Evolutionary conservation across 2,329 filamentous ascomycete genomes (phyloP).

Genomic region (Alternaria novae-zelandiae): DNA sequence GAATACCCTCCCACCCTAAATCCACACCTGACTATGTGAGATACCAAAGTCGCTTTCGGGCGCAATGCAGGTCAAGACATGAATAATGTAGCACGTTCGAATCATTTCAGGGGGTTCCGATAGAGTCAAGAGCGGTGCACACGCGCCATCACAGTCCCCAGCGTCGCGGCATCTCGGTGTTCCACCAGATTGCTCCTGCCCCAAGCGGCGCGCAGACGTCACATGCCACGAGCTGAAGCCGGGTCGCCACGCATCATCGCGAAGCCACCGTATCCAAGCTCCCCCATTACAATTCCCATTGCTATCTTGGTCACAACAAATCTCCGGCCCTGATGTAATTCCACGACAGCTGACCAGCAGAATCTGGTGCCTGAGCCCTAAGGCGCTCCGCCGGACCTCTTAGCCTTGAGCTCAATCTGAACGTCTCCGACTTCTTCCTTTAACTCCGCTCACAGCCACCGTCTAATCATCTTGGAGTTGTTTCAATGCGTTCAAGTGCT

Average conservation of each 20-base stretch:
- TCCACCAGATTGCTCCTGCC: slow-evolving; percentile 17
- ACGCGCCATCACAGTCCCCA: background rate
- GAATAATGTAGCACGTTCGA: background rate
- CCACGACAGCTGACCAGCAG: slow-evolving; percentile 41
- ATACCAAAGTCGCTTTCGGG: background rate
- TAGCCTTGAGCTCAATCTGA: slow-evolving; percentile 17
- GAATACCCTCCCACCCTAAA: background rate
- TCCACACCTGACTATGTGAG: background rate
- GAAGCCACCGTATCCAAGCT: slow-evolving; percentile 29
- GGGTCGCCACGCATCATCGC: slow-evolving; percentile 14
- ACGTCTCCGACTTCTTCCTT: slow-evolving; percentile 37
- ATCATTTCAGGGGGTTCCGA: background rate
- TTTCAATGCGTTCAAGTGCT: slow-evolving; percentile 23
- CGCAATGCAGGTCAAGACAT: background rate
- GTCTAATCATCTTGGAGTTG: slow-evolving; percentile 33
- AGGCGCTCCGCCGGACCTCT: slow-evolving; percentile 23
- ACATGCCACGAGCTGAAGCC: slow-evolving; percentile 31
- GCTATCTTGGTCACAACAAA: slow-evolving; percentile 25
- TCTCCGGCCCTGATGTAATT: slow-evolving; percentile 29
- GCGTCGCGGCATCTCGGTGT: slow-evolving; percentile 23
- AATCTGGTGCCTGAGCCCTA: slow-evolving; percentile 29
- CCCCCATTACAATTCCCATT: slow-evolving; percentile 15
- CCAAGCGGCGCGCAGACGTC: slow-evolving; percentile 19
- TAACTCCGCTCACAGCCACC: slow-evolving; percentile 31
- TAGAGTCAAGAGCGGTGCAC: background rate